Conservation (phyloP, 257 asterid genomes). For the Mentha longifolia region DNA sequence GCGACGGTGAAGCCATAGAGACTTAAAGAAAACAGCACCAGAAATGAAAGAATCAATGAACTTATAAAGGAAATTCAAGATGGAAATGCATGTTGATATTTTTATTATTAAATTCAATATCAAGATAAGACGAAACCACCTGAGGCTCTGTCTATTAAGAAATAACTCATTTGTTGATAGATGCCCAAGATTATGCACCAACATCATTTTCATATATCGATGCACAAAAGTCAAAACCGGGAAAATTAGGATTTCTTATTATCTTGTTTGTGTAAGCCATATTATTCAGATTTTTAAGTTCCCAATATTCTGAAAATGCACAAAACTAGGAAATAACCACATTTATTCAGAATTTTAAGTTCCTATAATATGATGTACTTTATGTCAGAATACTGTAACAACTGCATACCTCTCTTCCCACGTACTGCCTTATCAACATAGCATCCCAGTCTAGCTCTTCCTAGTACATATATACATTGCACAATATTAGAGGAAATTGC, state of each 20-base stretch:
- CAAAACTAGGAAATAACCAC: not conserved
- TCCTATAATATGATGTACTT: not conserved
- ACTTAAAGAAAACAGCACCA: slow-evolving; percentile 48
- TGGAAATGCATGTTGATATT: not conserved
- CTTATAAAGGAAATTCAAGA: not conserved
- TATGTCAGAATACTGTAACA: slow-evolving; percentile 8
- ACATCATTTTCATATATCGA: not conserved
- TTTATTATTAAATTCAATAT: not conserved
- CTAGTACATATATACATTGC: slow-evolving; percentile 46
- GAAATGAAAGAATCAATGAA: slow-evolving; percentile 17
- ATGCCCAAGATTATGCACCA: not conserved
- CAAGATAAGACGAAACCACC: slow-evolving; percentile 5
- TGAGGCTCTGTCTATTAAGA: not conserved
- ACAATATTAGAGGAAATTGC: slow-evolving; percentile 36
- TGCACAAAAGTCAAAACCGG: not conserved
- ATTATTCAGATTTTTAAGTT: not conserved
- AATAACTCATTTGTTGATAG: not conserved
- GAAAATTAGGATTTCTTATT: not conserved
- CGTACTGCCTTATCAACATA: slow-evolving; percentile 63
- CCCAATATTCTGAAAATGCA: not conserved
- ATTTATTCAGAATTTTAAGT: slow-evolving; percentile 16
- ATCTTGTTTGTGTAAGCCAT: not conserved
- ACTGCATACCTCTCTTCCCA: slow-evolving; percentile 85
- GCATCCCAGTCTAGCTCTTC: slow-evolving; percentile 84
- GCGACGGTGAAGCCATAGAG: slow-evolving; percentile 97